Evolutionary conservation across 163 green algal genomes (phyloP).

Genomic region (Prototheca wickerhamii): DNA sequence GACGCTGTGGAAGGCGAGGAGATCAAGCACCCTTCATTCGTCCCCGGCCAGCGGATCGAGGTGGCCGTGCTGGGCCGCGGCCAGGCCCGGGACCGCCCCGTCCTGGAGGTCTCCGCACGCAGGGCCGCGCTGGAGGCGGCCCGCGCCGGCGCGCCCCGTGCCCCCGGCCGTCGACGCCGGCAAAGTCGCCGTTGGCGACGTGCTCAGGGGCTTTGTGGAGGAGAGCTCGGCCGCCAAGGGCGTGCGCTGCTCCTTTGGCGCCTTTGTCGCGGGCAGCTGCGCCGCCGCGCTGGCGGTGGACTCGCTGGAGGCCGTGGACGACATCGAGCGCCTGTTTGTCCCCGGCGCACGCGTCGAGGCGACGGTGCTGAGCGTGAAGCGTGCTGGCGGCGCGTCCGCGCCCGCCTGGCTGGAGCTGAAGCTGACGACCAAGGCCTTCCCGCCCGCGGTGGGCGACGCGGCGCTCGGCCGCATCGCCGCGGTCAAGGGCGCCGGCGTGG

Average conservation of each 20-base stretch:
- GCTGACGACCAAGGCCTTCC: too few relatives aligned
- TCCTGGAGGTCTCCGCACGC: background rate
- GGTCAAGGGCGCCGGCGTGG: too few relatives aligned
- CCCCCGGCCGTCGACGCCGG: too few relatives aligned
- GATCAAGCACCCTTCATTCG: too few relatives aligned
- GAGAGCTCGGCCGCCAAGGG: background rate
- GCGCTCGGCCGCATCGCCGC: too few relatives aligned
- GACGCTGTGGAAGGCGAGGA: too few relatives aligned
- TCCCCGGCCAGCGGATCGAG: background rate
- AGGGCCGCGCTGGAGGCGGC: background rate
- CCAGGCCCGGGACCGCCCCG: background rate
- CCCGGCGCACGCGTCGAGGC: background rate
- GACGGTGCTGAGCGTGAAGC: background rate
- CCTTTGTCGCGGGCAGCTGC: conserved; percentile 16
- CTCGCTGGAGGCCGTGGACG: background rate
- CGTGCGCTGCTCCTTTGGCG: conserved; percentile 20
- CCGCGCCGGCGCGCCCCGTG: too few relatives aligned
- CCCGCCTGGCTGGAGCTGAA: too few relatives aligned
- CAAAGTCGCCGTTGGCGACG: background rate
- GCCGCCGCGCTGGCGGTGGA: background rate
- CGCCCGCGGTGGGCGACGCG: too few relatives aligned
- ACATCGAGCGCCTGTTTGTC: background rate
- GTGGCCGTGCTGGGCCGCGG: background rate
- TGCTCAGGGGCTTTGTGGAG: background rate
- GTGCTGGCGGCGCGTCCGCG: too few relatives aligned